Conservation (phyloP, 2,329 filamentous ascomycete species). For the Ceratocystis cubensis region DNA sequence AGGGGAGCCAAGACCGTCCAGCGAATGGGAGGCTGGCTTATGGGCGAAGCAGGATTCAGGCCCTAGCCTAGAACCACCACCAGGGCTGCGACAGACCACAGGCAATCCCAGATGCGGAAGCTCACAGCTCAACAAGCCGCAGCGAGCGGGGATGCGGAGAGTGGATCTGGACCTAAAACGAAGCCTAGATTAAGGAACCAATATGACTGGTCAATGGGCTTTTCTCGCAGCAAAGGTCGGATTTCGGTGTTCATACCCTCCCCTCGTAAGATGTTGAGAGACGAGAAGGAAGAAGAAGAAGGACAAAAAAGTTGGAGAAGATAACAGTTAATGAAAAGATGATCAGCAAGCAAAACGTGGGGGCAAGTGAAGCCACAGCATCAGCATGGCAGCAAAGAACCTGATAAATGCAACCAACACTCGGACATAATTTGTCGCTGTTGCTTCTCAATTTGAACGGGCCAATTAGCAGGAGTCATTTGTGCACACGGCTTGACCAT, state of each 20-base stretch:
- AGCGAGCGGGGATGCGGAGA: background rate
- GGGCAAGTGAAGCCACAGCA: background rate
- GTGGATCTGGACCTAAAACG: background rate
- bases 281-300: no score
- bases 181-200: background rate
- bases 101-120: background rate
- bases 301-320: slow-evolving; percentile 2
- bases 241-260: slow-evolving; percentile 1
- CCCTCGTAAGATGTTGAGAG: background rate
- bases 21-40: background rate
- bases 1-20: background rate
- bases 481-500: background rate
- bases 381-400: background rate
- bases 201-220: background rate
- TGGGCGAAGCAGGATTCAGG: background rate
- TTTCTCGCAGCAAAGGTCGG: slow-evolving; percentile 4
- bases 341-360: background rate
- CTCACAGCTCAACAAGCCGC: background rate
- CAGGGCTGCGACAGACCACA: background rate
- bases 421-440: background rate
- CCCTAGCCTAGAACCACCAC: background rate
- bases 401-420: background rate
- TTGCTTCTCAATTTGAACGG: background rate
- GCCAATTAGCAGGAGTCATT: background rate
- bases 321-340: background rate